Evolutionary conservation across 345 rosid genomes (phyloP).

Genomic region (Euphorbia pulcherrima): DNA sequence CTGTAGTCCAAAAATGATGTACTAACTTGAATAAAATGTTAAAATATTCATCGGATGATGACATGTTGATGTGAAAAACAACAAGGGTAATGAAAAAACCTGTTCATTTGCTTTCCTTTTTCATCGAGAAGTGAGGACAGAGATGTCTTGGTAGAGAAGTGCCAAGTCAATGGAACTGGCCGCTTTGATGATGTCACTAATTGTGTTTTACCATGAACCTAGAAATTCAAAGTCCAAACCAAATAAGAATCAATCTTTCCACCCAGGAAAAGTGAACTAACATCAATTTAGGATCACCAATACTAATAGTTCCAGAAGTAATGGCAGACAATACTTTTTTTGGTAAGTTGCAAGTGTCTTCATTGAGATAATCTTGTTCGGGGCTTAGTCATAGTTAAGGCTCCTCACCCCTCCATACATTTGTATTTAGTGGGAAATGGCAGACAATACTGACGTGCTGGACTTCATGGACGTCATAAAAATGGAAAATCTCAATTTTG

Average conservation of each 20-base stretch:
- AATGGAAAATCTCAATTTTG: not conserved
- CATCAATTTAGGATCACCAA: constrained; percentile 10
- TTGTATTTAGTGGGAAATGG: too few species aligned
- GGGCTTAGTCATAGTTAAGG: too few species aligned
- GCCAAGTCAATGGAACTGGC: constrained; percentile 97
- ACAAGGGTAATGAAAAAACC: constrained; percentile 36
- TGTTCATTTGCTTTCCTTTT: constrained; percentile 70
- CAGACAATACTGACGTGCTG: not conserved
- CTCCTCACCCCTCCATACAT: too few species aligned
- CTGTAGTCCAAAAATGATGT: not conserved
- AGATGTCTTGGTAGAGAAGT: constrained; percentile 69
- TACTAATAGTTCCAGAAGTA: constrained; percentile 15
- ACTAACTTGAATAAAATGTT: not conserved
- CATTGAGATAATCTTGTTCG: too few species aligned
- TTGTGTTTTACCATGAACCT: constrained; percentile 94
- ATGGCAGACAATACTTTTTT: constrained; percentile 8
- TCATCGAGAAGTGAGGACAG: constrained; percentile 79
- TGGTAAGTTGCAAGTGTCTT: too few species aligned
- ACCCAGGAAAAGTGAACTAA: not conserved
- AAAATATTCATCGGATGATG: too few species aligned
- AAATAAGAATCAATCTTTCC: constrained; percentile 17
- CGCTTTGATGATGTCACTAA: constrained; percentile 79
- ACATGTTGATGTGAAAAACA: not conserved
- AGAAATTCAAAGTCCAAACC: constrained; percentile 23
- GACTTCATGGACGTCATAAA: not conserved